Evolutionary conservation across 345 rosid species (phyloP).

Genomic region (Eucalyptus pumila): DNA sequence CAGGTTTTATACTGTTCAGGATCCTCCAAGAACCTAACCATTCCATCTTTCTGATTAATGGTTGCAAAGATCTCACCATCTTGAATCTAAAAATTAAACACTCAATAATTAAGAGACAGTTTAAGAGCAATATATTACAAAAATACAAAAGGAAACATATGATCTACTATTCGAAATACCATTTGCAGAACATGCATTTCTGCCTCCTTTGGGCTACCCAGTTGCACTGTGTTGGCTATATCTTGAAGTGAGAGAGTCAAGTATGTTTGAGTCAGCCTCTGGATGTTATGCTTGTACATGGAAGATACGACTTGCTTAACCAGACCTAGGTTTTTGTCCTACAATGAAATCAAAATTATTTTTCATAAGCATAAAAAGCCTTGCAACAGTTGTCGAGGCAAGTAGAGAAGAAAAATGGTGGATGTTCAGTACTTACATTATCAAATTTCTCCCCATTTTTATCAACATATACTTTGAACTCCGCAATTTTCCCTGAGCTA

Average conservation of each 20-base stretch:
- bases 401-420: not conserved
- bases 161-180: conserved; percentile 20
- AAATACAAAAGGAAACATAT: not conserved
- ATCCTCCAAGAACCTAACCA: conserved; percentile 98
- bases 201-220: conserved; percentile 74
- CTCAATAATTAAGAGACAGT: not conserved
- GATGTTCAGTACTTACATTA: conserved; percentile 27
- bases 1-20: conserved; percentile 91
- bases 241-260: conserved; percentile 95
- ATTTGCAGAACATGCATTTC: conserved; percentile 99
- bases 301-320: conserved; percentile 92
- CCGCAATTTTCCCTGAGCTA: conserved; percentile 49
- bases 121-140: not conserved
- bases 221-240: conserved; percentile 75
- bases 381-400: not conserved
- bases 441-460: conserved; percentile 49
- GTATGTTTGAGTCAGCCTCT: conserved; percentile 90
- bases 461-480: conserved; percentile 41
- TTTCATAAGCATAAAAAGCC: conserved; percentile 3
- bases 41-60: conserved; percentile 98
- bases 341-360: conserved; percentile 6
- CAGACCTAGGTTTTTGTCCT: conserved; percentile 94
- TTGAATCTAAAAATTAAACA: conserved; percentile 47
- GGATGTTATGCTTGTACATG: conserved; percentile 88
- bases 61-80: conserved; percentile 95